Evolutionary conservation across 345 rosid species (phyloP).

Genomic region (Salix caprea): DNA sequence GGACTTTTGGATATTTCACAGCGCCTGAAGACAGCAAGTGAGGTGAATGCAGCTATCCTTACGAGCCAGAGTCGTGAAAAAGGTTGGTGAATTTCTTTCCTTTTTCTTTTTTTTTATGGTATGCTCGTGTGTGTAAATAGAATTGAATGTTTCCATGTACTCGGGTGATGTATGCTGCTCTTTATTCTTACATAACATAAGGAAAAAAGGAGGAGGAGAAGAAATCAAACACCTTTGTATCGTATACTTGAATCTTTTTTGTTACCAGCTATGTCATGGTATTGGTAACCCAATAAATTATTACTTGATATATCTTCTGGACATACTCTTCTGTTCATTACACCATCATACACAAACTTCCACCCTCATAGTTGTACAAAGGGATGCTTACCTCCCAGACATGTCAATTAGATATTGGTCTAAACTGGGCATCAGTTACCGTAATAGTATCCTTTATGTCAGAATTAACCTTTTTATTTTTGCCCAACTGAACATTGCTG

Average conservation of each 20-base stretch:
- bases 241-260: no score
- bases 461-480: not conserved
- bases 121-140: not conserved
- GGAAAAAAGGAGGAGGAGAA: not conserved
- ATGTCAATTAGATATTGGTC: not conserved
- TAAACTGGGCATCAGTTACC: not conserved
- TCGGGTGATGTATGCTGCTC: not conserved
- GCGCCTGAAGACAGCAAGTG: slow-evolving; percentile 92
- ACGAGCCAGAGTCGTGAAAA: slow-evolving; percentile 98
- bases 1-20: slow-evolving; percentile 88
- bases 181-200: not conserved
- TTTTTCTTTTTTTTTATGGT: not conserved
- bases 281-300: not conserved
- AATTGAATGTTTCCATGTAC: not conserved
- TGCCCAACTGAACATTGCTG: not conserved
- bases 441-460: not conserved
- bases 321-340: not conserved
- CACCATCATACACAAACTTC: not conserved
- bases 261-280: no score
- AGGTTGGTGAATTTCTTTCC: slow-evolving; percentile 37
- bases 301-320: not conserved
- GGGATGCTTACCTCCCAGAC: not conserved
- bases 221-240: not conserved
- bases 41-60: slow-evolving; percentile 95
- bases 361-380: not conserved